Base-by-base conservation (phyloP, 176 grass and related monocot genomes). In the Carex pumila region DNA sequence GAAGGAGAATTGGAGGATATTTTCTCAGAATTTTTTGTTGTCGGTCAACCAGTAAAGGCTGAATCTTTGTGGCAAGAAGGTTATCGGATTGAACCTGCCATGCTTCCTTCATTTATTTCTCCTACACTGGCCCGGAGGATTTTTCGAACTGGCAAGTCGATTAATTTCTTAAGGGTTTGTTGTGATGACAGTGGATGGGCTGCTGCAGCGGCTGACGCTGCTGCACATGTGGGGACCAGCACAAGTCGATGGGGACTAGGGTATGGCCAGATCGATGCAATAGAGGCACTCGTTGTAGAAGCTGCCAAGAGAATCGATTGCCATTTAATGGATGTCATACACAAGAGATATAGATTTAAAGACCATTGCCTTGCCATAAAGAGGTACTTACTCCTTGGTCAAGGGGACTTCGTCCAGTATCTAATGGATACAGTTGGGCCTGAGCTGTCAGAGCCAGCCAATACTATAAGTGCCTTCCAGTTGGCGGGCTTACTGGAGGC, bases 401-500 rank as follows among this genome's bases (percentile, higher is more conserved):
- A 98, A 89, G 95, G 95, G 85, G 95, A 98, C 67, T 98, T 98
- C 87, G 92, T 98, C 8, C 95, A 98, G 81, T 98, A 94, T 87
- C 83, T 98, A 54, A 98, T 98, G 95, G 90, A 94, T 15, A 84
- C 91, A 86, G 95, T 98, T 32, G 95, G 95, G 31, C 95, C 95
- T 37, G 95, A 98, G 86, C 86, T 98, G 17, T 98, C 95, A 30
- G 95, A 94, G 63, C 92, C 95, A 32, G 95, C 95, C 70, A 98
- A 98, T 90, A 90, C 90, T 66, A 98, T 98, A 71, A 98, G 95
- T 84, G 82, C 89, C 55, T 98, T 98, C 91, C 95, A 98, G 66
- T 87, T 98, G 72, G 89, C 95, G 37, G 92, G 95, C 17, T 76
- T 94, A 85, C 89, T 98, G 74, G 95, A 98, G 69, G 89, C 92